Percentiles rank a stretch among this genome's conserved stretches.
Conservation (phyloP, 2,329 filamentous ascomycete species). For the Waltergamsia citrina region DNA sequence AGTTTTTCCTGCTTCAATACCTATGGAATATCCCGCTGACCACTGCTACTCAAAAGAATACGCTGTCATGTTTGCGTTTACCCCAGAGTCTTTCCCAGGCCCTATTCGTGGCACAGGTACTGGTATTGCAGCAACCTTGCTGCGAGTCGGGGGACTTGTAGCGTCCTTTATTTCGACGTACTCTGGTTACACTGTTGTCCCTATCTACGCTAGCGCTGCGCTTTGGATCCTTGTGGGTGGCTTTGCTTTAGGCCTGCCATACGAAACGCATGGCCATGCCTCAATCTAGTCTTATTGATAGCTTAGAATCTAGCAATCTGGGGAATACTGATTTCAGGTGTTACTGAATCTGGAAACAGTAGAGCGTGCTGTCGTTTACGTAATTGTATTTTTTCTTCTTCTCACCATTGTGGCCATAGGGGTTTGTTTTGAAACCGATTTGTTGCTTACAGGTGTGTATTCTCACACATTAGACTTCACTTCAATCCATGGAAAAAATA, state of each 20-base stretch:
- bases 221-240: constrained; percentile 31
- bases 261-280: constrained; percentile 29
- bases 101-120: constrained; percentile 42
- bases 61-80: constrained; percentile 27
- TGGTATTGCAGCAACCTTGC: constrained; percentile 29
- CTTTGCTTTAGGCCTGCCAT: constrained; percentile 30
- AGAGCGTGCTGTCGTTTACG: too few species aligned
- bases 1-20: constrained; percentile 1
- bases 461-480: too few species aligned
- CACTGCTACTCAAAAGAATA: constrained; percentile 8
- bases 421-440: too few species aligned
- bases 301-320: too few species aligned
- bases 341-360: too few species aligned
- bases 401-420: too few species aligned
- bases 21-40: neutral
- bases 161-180: constrained; percentile 33
- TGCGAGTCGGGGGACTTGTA: constrained; percentile 25
- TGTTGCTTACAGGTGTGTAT: too few species aligned
- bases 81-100: constrained; percentile 45
- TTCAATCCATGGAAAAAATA: too few species aligned
- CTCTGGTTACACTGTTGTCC: constrained; percentile 28
- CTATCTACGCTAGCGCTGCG: constrained; percentile 33
- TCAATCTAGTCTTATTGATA: constrained; percentile 13
- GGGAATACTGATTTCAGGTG: too few species aligned
- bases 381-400: too few species aligned